These are phyloP conservation scores for Syncephalastrum racemosum DNA, from an alignment of 371 early-diverging fungal species.

Conservation along the genomic window DNA sequence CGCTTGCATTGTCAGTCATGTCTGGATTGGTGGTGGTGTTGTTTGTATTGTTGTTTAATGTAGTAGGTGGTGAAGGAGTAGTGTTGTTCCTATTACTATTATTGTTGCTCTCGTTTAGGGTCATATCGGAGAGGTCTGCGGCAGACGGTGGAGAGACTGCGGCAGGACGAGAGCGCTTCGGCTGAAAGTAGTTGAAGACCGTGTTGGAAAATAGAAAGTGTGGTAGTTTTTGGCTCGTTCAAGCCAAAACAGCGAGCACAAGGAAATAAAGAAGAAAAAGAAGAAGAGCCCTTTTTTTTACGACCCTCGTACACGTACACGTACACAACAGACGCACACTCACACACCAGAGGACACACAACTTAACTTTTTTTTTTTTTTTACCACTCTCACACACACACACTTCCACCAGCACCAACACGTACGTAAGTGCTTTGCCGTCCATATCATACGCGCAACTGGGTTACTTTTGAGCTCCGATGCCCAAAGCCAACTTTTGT, in stretches of 20 bases:
- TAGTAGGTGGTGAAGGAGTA: conserved; percentile 16
- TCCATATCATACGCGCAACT: too few species aligned
- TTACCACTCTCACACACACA: too few species aligned
- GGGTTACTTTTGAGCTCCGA: too few species aligned
- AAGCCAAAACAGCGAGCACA: too few species aligned
- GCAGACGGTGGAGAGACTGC: conserved; percentile 13
- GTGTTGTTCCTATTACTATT: too few species aligned
- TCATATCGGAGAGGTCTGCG: conserved; percentile 16
- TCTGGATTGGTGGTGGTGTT: conserved; percentile 16
- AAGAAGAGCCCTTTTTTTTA: background rate
- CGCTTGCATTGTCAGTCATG: conserved; percentile 19
- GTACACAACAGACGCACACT: too few species aligned
- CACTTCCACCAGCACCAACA: too few species aligned
- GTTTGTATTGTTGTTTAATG: background rate
- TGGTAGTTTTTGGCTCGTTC: background rate
- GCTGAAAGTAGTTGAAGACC: conserved; percentile 20
- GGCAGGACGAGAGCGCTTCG: conserved; percentile 16
- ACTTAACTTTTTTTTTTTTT: too few species aligned
- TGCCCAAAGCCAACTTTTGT: too few species aligned
- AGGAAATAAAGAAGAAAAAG: conserved; percentile 6
- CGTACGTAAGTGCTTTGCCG: too few species aligned
- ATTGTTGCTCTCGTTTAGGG: conserved; percentile 11
- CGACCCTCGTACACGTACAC: too few species aligned
- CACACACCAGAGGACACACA: too few species aligned
- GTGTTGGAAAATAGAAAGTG: conserved; percentile 12